These are phyloP conservation scores for Fusarium sp. DNA, from an alignment of 2,329 filamentous ascomycete genomes.

Conservation along the genomic window DNA sequence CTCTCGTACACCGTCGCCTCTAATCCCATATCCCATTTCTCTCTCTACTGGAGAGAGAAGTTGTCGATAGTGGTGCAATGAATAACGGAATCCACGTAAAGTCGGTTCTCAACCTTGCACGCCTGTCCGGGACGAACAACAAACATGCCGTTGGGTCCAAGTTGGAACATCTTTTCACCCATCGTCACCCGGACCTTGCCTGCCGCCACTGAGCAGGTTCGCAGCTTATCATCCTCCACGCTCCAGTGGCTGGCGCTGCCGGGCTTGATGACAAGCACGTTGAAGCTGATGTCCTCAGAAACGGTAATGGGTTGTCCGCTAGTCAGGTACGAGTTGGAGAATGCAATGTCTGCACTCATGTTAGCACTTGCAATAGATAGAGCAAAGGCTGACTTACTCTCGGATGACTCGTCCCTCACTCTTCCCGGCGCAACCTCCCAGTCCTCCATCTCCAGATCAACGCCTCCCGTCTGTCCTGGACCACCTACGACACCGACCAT, in stretches of 20 bases:
- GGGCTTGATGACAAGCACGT: slow-evolving; percentile 56
- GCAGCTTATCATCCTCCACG: slow-evolving; percentile 47
- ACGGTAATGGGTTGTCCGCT: slow-evolving; percentile 52
- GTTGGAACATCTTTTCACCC: slow-evolving; percentile 51
- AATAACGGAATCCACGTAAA: slow-evolving; percentile 59
- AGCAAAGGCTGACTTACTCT: slow-evolving; percentile 51
- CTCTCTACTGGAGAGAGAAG: slow-evolving; percentile 31
- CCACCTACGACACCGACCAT: background rate
- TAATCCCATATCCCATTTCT: background rate
- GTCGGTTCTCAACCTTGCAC: slow-evolving; percentile 57
- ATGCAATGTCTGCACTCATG: slow-evolving; percentile 54
- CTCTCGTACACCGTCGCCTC: slow-evolving; percentile 5
- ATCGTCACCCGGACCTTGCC: slow-evolving; percentile 58
- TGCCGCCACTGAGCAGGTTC: slow-evolving; percentile 54
- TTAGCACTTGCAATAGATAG: background rate
- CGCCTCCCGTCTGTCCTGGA: slow-evolving; percentile 12
- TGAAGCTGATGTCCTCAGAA: slow-evolving; percentile 54
- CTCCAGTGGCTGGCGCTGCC: slow-evolving; percentile 51
- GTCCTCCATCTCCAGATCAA: slow-evolving; percentile 54
- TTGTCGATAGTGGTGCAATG: slow-evolving; percentile 54
- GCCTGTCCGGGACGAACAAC: slow-evolving; percentile 53
- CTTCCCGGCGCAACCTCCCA: slow-evolving; percentile 62
- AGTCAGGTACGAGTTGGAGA: slow-evolving; percentile 57
- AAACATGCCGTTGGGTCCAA: slow-evolving; percentile 61
- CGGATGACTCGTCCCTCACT: slow-evolving; percentile 46